phyloP scores from a whole-genome alignment of 768 basidiomycete genomes.

The Mrakia gelida region DNA sequence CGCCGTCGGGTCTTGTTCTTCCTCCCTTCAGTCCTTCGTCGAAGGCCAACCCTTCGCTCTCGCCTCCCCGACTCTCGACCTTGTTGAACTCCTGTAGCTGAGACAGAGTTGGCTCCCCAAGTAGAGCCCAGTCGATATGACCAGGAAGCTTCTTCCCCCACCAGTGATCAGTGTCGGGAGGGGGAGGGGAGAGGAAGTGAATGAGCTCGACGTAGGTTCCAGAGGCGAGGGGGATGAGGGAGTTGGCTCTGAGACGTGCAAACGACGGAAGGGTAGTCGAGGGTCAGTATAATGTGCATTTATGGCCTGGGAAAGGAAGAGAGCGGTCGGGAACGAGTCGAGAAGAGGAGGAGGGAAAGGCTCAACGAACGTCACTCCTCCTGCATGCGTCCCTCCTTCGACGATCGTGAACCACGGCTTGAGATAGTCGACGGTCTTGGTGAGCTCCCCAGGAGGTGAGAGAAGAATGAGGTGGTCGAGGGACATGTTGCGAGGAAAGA shows the following conservation, averaged over 20 bases:
- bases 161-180: background rate
- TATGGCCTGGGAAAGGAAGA: no score
- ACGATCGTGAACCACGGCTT: background rate
- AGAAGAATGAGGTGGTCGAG: slow-evolving; percentile 14
- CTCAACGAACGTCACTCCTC: background rate
- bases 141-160: background rate
- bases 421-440: background rate
- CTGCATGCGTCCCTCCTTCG: background rate
- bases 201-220: slow-evolving; percentile 11
- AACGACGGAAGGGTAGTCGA: background rate
- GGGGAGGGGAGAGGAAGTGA: slow-evolving; percentile 2
- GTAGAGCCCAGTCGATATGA: slow-evolving; percentile 7
- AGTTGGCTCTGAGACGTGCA: background rate
- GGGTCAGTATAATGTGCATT: background rate
- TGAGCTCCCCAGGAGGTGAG: background rate
- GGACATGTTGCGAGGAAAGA: background rate
- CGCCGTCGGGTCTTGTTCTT: background rate
- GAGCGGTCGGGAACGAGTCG: background rate
- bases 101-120: background rate
- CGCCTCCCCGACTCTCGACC: background rate
- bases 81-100: background rate
- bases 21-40: background rate
- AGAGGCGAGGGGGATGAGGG: background rate
- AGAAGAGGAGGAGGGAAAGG: background rate
- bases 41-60: background rate